Base-by-base conservation (phyloP, 2,329 filamentous ascomycete species). In the Xylaria sp. region DNA sequence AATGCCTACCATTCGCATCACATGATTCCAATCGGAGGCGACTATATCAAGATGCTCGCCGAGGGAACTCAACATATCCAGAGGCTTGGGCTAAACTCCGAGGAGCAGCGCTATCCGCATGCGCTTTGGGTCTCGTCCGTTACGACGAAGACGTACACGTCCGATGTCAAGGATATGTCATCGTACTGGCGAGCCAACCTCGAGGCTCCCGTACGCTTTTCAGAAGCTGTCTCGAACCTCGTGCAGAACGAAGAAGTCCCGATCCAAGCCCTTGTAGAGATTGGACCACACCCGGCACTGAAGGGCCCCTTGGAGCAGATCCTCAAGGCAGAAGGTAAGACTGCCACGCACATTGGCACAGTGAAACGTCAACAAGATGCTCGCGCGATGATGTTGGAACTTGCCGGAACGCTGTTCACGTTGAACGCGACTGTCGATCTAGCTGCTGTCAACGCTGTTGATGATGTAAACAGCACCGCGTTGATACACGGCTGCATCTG, bases 1-100 rank as follows among this genome's bases (percentile, higher is more conserved):
- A 64, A 57, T 10, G 71, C 69, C 1, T 72, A 72, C 23, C 71
- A 73, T 44, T 71, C 68, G 0, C 65, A 67, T 34, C 66, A 71
- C 51, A 72, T 72, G 70, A 6, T 46, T 1, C 3, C 10, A 0
- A 13, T 58, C 1, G 62, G 60, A 2, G 1, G 42, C 4, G 10
- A 42, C 5, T 64, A 62, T 30, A 48, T 46, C 1, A 39, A 37
- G 1, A 30, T 48, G 16, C 47, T 62, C 7, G 34, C 44, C 4
- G 9, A 34, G 1, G 51, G 35, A 3, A 11, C 49, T 9, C 9
- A 34, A 3, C 16, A 19, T 23, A 13, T 57, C 11, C 1, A 10
- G 9, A 18, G 54, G 16, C 8, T 19, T 6, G 52, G 57, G 3
- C 16, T 53, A 0, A 2, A 13, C 11, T n/a, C 54, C 3, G 9